Percentiles rank a stretch among this genome's conserved stretches.
These are phyloP conservation scores for Yamadazyma oceani DNA, from an alignment of 1,139 yeast species.

Conservation along the genomic window DNA sequence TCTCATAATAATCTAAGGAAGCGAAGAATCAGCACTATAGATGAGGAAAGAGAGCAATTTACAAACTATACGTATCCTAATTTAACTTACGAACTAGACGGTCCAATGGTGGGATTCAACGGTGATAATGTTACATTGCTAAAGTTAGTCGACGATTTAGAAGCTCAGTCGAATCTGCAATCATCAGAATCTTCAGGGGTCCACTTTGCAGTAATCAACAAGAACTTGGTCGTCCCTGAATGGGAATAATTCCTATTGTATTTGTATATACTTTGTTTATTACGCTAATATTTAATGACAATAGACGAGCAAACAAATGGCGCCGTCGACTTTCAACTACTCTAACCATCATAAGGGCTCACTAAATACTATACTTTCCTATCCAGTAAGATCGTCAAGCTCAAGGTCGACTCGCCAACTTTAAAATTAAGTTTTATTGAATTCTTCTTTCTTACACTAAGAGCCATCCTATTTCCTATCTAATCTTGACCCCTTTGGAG, in stretches of 20 bases:
- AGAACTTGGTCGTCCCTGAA: constrained; percentile 39
- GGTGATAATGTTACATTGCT: constrained; percentile 51
- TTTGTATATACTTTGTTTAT: background rate
- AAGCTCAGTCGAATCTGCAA: constrained; percentile 4
- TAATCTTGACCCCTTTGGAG: too few relatives aligned
- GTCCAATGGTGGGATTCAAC: constrained; percentile 59
- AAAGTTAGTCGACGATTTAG: constrained; percentile 17
- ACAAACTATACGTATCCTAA: constrained; percentile 54
- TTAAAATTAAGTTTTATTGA: too few relatives aligned
- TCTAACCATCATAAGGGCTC: too few relatives aligned
- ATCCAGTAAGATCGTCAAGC: too few relatives aligned
- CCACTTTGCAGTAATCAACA: constrained; percentile 25
- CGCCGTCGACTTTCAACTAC: too few relatives aligned
- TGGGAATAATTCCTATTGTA: constrained; percentile 48
- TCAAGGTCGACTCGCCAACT: too few relatives aligned
- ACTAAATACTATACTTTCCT: too few relatives aligned
- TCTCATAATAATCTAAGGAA: constrained; percentile 7
- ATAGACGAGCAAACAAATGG: too few relatives aligned
- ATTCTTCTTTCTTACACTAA: too few relatives aligned
- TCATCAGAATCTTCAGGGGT: constrained; percentile 15
- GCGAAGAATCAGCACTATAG: constrained; percentile 48
- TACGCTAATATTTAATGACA: too few relatives aligned
- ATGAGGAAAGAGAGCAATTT: constrained; percentile 54
- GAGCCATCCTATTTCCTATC: too few relatives aligned
- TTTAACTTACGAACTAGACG: constrained; percentile 48